Base-by-base conservation (phyloP, 352 stramenopile species). In the Phytophthora chlamydospora region DNA sequence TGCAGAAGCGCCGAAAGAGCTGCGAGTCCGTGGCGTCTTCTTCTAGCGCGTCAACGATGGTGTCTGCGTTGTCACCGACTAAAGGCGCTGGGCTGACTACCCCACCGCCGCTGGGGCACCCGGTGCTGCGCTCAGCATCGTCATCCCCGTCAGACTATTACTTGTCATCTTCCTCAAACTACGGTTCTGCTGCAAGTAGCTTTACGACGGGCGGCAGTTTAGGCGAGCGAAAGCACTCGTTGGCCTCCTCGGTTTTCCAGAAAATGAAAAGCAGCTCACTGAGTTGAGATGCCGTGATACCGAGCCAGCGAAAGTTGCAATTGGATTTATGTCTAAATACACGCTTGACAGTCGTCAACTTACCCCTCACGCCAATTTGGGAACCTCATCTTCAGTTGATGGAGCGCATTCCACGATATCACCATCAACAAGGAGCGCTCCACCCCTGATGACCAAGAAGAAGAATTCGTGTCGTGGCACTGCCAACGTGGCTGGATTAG, bases 1-100 rank as follows among this genome's bases (percentile, higher is more conserved):
- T 86, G 7, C 69, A 85, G 52, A 82, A 84, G 39, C 83, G 80
- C 12, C 78, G 78, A 34, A 76, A 85, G 19, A 87, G 78, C 36
- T 71, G 61, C 19, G 80, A 88, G 35, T 73, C 65, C 21, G 31
- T 49, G 4, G 41, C 45, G 7, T 49, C 59, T 36, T 56, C 60
- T 7, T 62, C 68, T 4, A 68, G 44, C 12, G 61, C 62, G 5
- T 50, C 62, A n/a, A 57, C 50, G 10, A 65, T 61, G 29, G 40
- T 59, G 33, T 64, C 75, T 14, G 41, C 65, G 11, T 60, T 66
- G 36, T 73, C 66, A 14, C 56, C 71, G n/a, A 69, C 42, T 34
- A 70, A 67, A 55, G 36, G 45, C 38, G 33, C 50, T 29, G 40
- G 9, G 13, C 14, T 47, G 19, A 41, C 35, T 2, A 70, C 71